phyloP scores from a whole-genome alignment of 2,329 filamentous ascomycete species.

The Colletotrichum noveboracense region DNA sequence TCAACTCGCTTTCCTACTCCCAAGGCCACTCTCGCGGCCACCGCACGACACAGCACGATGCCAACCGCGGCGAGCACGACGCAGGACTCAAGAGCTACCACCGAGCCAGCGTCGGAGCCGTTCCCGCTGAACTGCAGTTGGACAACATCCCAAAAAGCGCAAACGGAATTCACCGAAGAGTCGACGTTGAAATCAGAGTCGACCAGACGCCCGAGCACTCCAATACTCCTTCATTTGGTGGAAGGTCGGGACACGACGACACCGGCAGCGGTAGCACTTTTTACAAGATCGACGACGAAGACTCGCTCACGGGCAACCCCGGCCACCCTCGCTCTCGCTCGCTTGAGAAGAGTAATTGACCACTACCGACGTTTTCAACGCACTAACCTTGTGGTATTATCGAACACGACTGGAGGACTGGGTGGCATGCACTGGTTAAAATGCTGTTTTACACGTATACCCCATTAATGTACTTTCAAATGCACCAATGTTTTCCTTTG shows the following conservation, averaged over 20 bases:
- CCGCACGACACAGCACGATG: background rate
- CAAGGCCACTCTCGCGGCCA: background rate
- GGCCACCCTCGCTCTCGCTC: background rate
- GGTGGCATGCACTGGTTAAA: background rate
- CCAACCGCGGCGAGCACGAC: background rate
- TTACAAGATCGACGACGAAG: constrained; percentile 12
- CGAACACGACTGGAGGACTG: background rate
- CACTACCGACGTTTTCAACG: background rate
- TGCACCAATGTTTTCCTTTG: background rate
- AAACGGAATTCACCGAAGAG: background rate
- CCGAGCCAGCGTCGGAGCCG: background rate
- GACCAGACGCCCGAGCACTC: background rate
- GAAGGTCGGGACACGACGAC: background rate
- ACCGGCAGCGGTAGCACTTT: background rate
- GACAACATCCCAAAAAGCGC: background rate
- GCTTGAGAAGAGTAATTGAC: background rate
- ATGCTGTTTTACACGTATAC: constrained; percentile 3
- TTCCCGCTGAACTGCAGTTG: background rate
- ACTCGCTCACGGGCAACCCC: background rate
- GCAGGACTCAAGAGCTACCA: constrained; percentile 1
- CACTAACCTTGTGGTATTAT: background rate
- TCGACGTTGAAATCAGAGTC: constrained; percentile 8
- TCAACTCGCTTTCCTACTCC: constrained; percentile 16
- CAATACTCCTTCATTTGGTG: background rate
- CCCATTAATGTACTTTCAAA: background rate